A percentile compares a stretch with the other conserved stretches of the same genome.
These are phyloP conservation scores for Bipolaris victoriae DNA, from an alignment of 2,329 filamentous ascomycete species.

Conservation along the genomic window DNA sequence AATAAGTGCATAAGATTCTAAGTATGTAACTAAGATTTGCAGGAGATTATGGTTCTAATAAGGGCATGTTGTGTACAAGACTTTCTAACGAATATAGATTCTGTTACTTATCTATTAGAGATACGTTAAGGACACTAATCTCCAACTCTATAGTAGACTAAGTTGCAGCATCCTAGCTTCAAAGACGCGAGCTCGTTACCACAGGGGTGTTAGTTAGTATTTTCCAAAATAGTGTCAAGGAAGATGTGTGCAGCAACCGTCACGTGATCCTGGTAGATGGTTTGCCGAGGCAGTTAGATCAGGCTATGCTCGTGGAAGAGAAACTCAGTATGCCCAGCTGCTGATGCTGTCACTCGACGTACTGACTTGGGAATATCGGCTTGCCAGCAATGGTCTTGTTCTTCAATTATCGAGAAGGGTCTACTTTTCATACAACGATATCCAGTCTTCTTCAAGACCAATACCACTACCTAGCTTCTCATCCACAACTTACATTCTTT, in stretches of 20 bases:
- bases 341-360: not conserved
- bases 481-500: not conserved
- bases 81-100: constrained; percentile 24
- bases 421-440: not conserved
- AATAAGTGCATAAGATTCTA: constrained; percentile 11
- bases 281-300: constrained; percentile 8
- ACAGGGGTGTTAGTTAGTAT: not conserved
- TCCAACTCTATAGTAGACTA: not conserved
- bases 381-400: constrained; percentile 9
- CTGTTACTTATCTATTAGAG: constrained; percentile 39
- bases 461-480: not conserved
- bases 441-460: not conserved
- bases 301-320: constrained; percentile 8
- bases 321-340: not conserved
- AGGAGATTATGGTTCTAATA: constrained; percentile 29
- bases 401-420: constrained; percentile 5
- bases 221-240: not conserved
- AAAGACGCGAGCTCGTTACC: not conserved
- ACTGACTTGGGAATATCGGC: not conserved
- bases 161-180: not conserved
- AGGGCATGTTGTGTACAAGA: constrained; percentile 38
- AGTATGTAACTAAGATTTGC: too few relatives aligned
- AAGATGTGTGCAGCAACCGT: not conserved
- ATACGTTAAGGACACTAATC: constrained; percentile 14
- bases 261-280: constrained; percentile 7